Conservation (phyloP, 2,329 filamentous ascomycete species). For the Botrytis tulipae region DNA sequence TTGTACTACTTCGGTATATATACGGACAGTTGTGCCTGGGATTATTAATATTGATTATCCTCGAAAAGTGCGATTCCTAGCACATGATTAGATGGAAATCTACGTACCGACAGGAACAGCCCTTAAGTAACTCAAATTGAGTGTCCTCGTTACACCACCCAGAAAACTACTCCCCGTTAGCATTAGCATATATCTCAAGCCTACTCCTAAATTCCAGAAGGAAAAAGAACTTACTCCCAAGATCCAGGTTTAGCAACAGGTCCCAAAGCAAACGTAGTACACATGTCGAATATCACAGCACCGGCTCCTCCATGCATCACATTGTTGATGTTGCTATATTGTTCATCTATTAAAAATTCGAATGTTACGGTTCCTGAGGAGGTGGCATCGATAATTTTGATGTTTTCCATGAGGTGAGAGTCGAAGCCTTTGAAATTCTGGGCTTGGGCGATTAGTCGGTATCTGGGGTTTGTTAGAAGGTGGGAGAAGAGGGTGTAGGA, state of each 20-base stretch:
- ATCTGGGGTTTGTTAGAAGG: conserved; percentile 25
- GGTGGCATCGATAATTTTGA: conserved; percentile 37
- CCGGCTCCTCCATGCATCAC: conserved; percentile 55
- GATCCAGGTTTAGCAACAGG: conserved; percentile 48
- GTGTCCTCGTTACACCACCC: conserved; percentile 49
- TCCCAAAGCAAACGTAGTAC: conserved; percentile 50
- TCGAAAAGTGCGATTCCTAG: too few species aligned
- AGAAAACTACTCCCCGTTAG: conserved; percentile 41
- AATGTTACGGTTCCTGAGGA: conserved; percentile 42
- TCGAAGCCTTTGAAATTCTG: conserved; percentile 30
- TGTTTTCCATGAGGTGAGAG: conserved; percentile 30
- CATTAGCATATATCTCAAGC: background rate
- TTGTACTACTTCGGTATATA: conserved; percentile 46
- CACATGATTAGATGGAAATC: background rate
- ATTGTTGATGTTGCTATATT: conserved; percentile 47
- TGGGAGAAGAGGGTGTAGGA: background rate
- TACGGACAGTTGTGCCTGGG: conserved; percentile 43
- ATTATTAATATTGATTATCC: background rate
- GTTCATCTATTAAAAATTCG: conserved; percentile 44
- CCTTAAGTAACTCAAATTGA: conserved; percentile 52
- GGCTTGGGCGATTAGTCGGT: conserved; percentile 28
- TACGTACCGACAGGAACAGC: conserved; percentile 46
- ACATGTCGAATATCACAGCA: conserved; percentile 55
- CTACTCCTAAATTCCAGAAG: background rate
- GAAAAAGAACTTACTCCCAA: conserved; percentile 44